Conservation (phyloP, 345 rosid genomes). For the Citrus sinensis region DNA sequence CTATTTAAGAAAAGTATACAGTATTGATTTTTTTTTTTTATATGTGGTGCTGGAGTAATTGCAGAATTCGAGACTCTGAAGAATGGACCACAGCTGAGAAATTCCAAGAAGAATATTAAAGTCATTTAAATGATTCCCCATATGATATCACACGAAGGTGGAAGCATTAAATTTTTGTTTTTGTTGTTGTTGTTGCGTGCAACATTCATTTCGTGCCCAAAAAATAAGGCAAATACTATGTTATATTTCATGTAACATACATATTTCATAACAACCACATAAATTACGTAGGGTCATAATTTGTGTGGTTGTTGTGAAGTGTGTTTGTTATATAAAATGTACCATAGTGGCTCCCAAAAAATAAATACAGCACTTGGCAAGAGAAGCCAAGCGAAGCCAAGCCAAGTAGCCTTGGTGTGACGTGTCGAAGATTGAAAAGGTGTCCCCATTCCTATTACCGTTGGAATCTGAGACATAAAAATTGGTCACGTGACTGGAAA, state of each 20-base stretch:
- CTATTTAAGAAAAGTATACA: too few species aligned
- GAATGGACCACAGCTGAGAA: background rate
- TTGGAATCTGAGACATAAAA: too few species aligned
- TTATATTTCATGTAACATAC: too few species aligned
- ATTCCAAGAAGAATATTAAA: background rate
- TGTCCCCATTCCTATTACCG: too few species aligned
- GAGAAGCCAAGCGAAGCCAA: background rate
- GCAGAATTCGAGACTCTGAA: background rate
- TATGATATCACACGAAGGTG: background rate
- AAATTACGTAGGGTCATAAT: accelerated
- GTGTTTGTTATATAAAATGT: accelerated
- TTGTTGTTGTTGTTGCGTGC: background rate
- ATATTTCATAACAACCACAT: accelerated
- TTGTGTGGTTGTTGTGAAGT: accelerated
- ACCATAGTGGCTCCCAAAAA: background rate
- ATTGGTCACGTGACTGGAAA: constrained; percentile 1
- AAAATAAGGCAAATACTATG: background rate
- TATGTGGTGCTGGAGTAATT: background rate
- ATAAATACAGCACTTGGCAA: background rate
- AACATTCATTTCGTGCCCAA: background rate
- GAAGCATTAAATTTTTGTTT: background rate
- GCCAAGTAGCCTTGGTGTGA: background rate
- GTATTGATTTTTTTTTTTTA: too few species aligned
- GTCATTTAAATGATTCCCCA: background rate
- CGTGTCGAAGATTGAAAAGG: background rate